Conservation (phyloP, 2,329 filamentous ascomycete species). For the Atkinsonella texensis region DNA sequence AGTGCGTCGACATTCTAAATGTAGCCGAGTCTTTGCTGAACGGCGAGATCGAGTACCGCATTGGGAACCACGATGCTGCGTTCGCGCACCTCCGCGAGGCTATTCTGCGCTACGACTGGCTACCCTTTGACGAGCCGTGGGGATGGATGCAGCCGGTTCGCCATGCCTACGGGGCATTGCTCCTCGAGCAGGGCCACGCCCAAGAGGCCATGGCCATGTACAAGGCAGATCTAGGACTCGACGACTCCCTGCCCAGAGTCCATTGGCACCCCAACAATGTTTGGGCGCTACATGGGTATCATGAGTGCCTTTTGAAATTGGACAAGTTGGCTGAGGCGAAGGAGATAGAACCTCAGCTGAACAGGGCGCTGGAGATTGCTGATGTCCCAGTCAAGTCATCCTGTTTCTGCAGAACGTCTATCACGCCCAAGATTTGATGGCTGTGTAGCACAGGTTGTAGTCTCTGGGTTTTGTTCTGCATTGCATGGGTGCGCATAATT, state of each 20-base stretch:
- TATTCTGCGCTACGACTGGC: slow-evolving; percentile 45
- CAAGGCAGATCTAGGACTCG: slow-evolving; percentile 47
- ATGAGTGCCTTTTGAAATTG: slow-evolving; percentile 50
- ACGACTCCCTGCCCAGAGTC: slow-evolving; percentile 48
- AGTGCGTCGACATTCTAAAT: slow-evolving; percentile 42
- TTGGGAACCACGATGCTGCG: slow-evolving; percentile 42
- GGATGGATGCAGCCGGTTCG: slow-evolving; percentile 67
- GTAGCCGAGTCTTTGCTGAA: slow-evolving; percentile 58
- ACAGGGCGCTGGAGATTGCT: slow-evolving; percentile 38
- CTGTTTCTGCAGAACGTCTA: slow-evolving; percentile 16
- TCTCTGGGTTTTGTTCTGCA: background rate
- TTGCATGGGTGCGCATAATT: background rate
- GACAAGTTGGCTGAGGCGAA: slow-evolving; percentile 31
- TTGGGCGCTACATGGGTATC: slow-evolving; percentile 62
- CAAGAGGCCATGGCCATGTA: slow-evolving; percentile 47
- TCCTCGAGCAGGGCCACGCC: slow-evolving; percentile 52
- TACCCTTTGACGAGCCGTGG: slow-evolving; percentile 66
- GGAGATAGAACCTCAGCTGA: slow-evolving; percentile 29
- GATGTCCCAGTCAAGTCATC: slow-evolving; percentile 42
- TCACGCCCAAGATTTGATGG: slow-evolving; percentile 11
- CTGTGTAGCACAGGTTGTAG: too few relatives aligned
- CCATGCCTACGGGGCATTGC: slow-evolving; percentile 57
- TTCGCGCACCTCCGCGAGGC: slow-evolving; percentile 47
- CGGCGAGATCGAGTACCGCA: slow-evolving; percentile 62
- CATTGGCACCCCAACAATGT: slow-evolving; percentile 61